These are phyloP conservation scores for Fusarium longipes DNA, from an alignment of 2,329 filamentous ascomycete species.

Conservation along the genomic window DNA sequence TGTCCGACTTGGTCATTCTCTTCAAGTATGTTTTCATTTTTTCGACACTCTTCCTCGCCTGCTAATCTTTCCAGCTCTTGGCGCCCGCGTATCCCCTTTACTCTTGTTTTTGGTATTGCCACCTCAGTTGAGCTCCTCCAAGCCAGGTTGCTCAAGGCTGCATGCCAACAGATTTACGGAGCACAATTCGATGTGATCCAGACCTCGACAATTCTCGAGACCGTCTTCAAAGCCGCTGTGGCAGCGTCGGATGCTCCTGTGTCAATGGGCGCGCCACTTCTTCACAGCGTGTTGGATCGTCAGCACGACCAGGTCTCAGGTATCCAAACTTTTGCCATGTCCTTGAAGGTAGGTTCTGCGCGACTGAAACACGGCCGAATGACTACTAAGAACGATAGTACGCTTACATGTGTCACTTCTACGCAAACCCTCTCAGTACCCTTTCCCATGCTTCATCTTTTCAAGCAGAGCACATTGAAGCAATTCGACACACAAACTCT, in stretches of 20 bases:
- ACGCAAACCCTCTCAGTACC: constrained; percentile 78
- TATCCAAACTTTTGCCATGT: constrained; percentile 76
- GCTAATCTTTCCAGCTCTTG: constrained; percentile 64
- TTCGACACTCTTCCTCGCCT: neutral
- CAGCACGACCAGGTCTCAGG: constrained; percentile 83
- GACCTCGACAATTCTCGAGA: constrained; percentile 76
- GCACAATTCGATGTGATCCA: constrained; percentile 82
- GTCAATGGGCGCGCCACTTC: constrained; percentile 71
- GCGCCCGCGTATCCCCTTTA: constrained; percentile 80
- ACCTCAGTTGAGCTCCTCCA: constrained; percentile 85
- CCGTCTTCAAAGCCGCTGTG: constrained; percentile 74
- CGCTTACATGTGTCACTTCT: constrained; percentile 88
- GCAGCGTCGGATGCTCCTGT: constrained; percentile 67
- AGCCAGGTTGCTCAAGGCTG: constrained; percentile 75
- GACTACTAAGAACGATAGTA: constrained; percentile 63
- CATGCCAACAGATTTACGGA: constrained; percentile 74
- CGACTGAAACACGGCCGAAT: neutral
- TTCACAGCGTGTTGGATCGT: constrained; percentile 73
- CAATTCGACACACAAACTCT: constrained; percentile 74
- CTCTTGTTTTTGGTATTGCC: constrained; percentile 81
- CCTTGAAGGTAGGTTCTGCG: constrained; percentile 67
- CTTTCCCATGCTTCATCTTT: constrained; percentile 61
- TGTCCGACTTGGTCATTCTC: constrained; percentile 76
- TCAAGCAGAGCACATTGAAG: constrained; percentile 72
- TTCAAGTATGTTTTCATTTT: constrained; percentile 66